These are phyloP conservation scores for Cymodocea nodosa DNA, from an alignment of 116 monocot species.

Conservation along the genomic window DNA sequence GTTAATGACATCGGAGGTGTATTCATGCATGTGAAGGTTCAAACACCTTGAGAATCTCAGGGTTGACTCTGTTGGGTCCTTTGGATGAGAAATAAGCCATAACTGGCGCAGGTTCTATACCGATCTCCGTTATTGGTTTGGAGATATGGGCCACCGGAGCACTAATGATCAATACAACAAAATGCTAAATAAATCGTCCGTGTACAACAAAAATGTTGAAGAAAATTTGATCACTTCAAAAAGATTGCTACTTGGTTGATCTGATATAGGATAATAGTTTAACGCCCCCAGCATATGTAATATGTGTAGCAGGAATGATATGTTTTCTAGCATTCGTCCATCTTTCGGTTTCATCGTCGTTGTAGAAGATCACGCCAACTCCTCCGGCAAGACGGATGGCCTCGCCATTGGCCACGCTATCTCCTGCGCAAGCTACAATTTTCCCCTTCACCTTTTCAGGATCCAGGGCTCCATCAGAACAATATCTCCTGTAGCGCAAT, in stretches of 20 bases:
- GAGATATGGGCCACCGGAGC: conserved; percentile 10
- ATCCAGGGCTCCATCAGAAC: conserved; percentile 20
- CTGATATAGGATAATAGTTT: conserved; percentile 43
- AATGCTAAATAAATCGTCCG: not conserved
- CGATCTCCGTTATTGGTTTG: conserved; percentile 15
- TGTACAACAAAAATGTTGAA: too few species aligned
- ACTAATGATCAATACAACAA: not conserved
- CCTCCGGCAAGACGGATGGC: conserved; percentile 31
- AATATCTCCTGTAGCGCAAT: conserved; percentile 13
- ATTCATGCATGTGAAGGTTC: too few species aligned
- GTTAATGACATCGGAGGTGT: too few species aligned
- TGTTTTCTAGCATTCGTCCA: conserved; percentile 38
- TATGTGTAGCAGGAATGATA: conserved; percentile 47
- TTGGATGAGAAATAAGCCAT: conserved; percentile 72
- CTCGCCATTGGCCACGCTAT: conserved; percentile 10
- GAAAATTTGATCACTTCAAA: too few species aligned
- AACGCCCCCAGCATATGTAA: conserved; percentile 28
- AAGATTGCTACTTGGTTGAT: conserved; percentile 9
- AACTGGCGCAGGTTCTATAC: conserved; percentile 35
- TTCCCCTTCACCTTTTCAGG: conserved; percentile 35
- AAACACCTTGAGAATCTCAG: conserved; percentile 59
- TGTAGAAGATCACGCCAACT: conserved; percentile 33
- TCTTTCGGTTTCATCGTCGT: conserved; percentile 16
- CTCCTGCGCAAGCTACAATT: conserved; percentile 32
- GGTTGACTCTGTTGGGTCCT: conserved; percentile 46